phyloP scores from a whole-genome alignment of 352 stramenopile species.

The Pythium sukuiense region DNA sequence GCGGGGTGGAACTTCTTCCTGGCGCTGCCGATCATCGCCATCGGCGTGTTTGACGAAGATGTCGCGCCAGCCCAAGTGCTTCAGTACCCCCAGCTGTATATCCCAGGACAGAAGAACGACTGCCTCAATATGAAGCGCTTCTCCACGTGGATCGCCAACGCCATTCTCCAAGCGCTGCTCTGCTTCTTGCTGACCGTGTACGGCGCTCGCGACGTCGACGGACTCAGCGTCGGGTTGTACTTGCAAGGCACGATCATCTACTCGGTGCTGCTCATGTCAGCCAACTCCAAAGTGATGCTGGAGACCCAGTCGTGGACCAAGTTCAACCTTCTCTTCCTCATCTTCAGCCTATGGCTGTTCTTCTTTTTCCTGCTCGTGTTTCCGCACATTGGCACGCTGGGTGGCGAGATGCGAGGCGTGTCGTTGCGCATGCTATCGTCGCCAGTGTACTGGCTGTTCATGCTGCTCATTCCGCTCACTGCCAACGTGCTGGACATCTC shows the following conservation, averaged over 20 bases:
- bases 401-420: slow-evolving; percentile 56
- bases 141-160: slow-evolving; percentile 60
- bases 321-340: slow-evolving; percentile 56
- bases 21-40: slow-evolving; percentile 89
- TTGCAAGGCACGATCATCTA: slow-evolving; percentile 71
- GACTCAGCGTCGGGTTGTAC: slow-evolving; percentile 44
- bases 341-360: slow-evolving; percentile 59
- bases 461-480: slow-evolving; percentile 63
- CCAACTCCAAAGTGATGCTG: slow-evolving; percentile 73
- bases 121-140: slow-evolving; percentile 69
- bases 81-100: slow-evolving; percentile 57
- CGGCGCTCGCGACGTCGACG: slow-evolving; percentile 38
- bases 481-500: slow-evolving; percentile 61
- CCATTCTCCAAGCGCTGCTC: slow-evolving; percentile 62
- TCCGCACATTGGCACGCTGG: slow-evolving; percentile 48
- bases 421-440: slow-evolving; percentile 55
- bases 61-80: slow-evolving; percentile 63
- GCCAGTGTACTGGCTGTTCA: slow-evolving; percentile 66
- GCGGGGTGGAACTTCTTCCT: slow-evolving; percentile 80
- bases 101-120: slow-evolving; percentile 58
- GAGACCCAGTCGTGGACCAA: slow-evolving; percentile 81
- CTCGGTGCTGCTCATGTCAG: slow-evolving; percentile 70
- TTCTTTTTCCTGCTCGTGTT: slow-evolving; percentile 67
- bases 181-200: slow-evolving; percentile 62
- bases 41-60: slow-evolving; percentile 82